A percentile compares a stretch with the other conserved stretches of the same genome.
phyloP scores from a whole-genome alignment of 768 basidiomycete species.

The Suillus lakei region DNA sequence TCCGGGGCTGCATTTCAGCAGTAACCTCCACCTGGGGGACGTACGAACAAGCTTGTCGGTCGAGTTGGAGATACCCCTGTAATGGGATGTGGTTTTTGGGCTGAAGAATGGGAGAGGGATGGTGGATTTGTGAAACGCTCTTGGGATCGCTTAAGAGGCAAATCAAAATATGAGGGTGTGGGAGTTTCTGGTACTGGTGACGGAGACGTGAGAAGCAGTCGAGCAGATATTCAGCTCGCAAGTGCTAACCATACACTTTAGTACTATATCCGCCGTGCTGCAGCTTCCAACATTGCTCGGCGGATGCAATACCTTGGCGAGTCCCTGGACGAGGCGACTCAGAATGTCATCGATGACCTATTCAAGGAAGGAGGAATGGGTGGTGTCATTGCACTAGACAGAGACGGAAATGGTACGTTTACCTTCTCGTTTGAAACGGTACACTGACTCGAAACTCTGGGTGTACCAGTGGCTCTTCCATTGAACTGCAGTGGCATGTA shows the following conservation, averaged over 20 bases:
- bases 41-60: constrained; percentile 83
- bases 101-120: constrained; percentile 69
- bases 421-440: neutral
- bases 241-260: constrained; percentile 31
- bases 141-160: constrained; percentile 47
- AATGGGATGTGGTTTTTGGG: constrained; percentile 84
- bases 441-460: neutral
- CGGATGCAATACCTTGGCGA: constrained; percentile 67
- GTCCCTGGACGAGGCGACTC: constrained; percentile 58
- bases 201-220: constrained; percentile 64
- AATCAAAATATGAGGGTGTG: constrained; percentile 47
- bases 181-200: constrained; percentile 88
- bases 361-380: constrained; percentile 64
- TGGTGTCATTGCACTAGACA: constrained; percentile 77
- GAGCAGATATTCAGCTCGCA: constrained; percentile 6
- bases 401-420: constrained; percentile 64
- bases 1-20: constrained; percentile 70
- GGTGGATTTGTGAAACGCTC: constrained; percentile 35
- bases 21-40: constrained; percentile 85
- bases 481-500: constrained; percentile 86
- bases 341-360: constrained; percentile 61
- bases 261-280: constrained; percentile 79
- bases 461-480: constrained; percentile 64
- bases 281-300: constrained; percentile 67
- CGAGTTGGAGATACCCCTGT: constrained; percentile 83